Conservation (phyloP, 371 early-diverging fungal genomes). For the Rhizopus sp. region DNA sequence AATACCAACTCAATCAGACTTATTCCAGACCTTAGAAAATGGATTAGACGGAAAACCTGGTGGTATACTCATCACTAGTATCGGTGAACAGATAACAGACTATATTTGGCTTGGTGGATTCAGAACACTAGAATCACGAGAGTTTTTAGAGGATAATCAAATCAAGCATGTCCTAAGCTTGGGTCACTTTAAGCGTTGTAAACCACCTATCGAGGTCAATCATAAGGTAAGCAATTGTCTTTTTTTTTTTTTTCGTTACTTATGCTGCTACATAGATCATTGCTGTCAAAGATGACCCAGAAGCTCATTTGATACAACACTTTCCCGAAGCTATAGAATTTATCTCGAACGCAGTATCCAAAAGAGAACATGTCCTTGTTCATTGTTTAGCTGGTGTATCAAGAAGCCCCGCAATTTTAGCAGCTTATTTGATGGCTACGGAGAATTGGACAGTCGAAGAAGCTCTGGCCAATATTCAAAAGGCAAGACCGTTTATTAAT, state of each 20-base stretch:
- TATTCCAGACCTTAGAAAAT: constrained; percentile 41
- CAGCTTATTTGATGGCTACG: constrained; percentile 75
- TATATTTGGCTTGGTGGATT: constrained; percentile 52
- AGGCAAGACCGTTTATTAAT: constrained; percentile 55
- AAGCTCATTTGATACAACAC: constrained; percentile 68
- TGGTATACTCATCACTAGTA: constrained; percentile 49
- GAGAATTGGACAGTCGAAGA: constrained; percentile 44
- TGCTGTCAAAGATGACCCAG: constrained; percentile 65
- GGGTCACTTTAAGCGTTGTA: constrained; percentile 45
- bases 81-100: constrained; percentile 41
- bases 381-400: constrained; percentile 55
- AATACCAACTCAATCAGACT: constrained; percentile 7
- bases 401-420: constrained; percentile 40
- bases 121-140: constrained; percentile 33
- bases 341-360: constrained; percentile 50
- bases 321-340: constrained; percentile 68
- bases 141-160: constrained; percentile 49
- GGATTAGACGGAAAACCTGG: constrained; percentile 48
- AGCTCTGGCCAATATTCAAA: constrained; percentile 58
- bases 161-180: constrained; percentile 62
- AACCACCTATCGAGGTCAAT: constrained; percentile 33
- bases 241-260: not conserved
- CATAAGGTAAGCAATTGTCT: constrained; percentile 50
- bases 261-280: constrained; percentile 35
- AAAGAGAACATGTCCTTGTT: constrained; percentile 61